Base-by-base conservation (phyloP, 108 stramenopile genomes). In the Nitzschia sp. region DNA sequence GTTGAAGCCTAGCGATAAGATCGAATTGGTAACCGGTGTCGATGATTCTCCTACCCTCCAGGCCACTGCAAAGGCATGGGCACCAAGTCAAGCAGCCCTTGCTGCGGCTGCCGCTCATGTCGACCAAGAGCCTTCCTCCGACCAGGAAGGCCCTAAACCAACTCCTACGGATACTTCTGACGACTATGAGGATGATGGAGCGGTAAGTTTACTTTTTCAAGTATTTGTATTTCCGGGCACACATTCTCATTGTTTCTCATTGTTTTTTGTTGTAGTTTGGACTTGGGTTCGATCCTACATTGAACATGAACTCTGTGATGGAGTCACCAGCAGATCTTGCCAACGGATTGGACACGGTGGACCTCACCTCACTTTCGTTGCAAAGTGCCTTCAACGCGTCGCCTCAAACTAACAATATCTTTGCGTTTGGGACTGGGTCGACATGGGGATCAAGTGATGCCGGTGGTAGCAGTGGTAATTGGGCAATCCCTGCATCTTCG, bases 1-100 rank as follows among this genome's bases (percentile, higher is more conserved):
- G 73, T 71, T 91, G 25, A 84, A 76, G 55, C 75, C 85, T 15
- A 77, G 84, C 29, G 90, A 91, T 17, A 80, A 80, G 61, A 69
- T 86, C 19, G 83, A 86, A 53, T 76, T 80, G 10, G 62, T 86
- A 38, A 81, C 86, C 41, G 82, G 82, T 15, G 57, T 70, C 12
- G 73, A 84, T 21, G 84, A 84, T 34, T 83, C 83, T 54, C 89
- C 85, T 26, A 84, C 78, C 11, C 55, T 87, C 41, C 80, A 84
- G 51, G 80, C 86, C 9, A 83, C 89, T 57, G 87, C 93, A 12
- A 80, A 75, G 48, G 88, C 83, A 65, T 91, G 86, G 84, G 89
- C 88, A 21, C 88, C 89, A 20, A 93, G 86, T 52, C 76, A 79
- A 52, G 75, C 80, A 38, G 78, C 78, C 15, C 51, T 83, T 43